Base-by-base conservation (phyloP, 2,329 filamentous ascomycete genomes). In the Fonsecaea pugnacius region DNA sequence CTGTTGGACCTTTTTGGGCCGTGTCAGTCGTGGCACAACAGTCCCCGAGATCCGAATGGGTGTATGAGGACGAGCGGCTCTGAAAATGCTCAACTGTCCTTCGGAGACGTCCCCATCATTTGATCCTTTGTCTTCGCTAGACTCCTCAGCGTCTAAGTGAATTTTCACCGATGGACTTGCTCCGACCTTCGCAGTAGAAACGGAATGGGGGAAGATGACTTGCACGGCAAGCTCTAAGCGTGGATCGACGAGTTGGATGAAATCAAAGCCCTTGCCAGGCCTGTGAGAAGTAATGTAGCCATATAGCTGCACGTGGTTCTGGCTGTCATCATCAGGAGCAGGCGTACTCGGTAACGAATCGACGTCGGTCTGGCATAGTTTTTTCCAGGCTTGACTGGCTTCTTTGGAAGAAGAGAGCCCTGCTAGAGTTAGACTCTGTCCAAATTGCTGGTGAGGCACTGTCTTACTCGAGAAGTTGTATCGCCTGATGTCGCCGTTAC, bases 241-340 rank as follows among this genome's bases (percentile, higher is more conserved):
- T 60, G 64, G n/a, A 60, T 66, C 60, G 55, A 70, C 67, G 9
- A 67, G 58, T 48, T 64, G 64, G 12, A 68, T 21, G 53, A 70
- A 72, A 21, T 67, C 58, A 48, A 70, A 65, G 35, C 59, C 57
- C 40, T 56, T 67, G 21, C 51, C 36, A 27, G 63, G 61, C n/a
- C 68, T 64, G 52, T 65, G 61, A 12, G 67, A 70, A 24, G 69
- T 71, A 24, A 71, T 58, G 50, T 70, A 71, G 30, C 69, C 69
- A 35, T 59, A 67, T 12, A 71, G 30, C 50, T 52, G 57, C 18
- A 69, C 54, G 24, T 27, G 40, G 3, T 58, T 30, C 18, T 21
- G 14, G 10, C 54, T 32, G 16, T 43, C n/a, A n/a, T 18, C 16
- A 4, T 54, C 38, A 6, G 50, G 36, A 50, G 30, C 12, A 30